Evolutionary conservation across 768 basidiomycete genomes (phyloP).

Genomic region (Coprinopsis sp.): DNA sequence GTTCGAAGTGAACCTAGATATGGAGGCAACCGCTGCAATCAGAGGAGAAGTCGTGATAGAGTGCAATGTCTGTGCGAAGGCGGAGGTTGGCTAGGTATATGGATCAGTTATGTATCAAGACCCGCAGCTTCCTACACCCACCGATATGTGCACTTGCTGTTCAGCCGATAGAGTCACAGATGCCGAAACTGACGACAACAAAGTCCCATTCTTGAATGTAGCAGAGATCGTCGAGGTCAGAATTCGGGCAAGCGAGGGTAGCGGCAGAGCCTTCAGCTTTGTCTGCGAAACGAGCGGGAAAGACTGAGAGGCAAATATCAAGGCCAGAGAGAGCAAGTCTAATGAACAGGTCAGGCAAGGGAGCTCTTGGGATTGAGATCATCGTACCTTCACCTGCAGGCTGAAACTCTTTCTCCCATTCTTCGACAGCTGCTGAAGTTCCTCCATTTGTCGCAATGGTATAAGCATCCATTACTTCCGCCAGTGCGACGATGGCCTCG

Average conservation of each 20-base stretch:
- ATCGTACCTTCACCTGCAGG: conserved; percentile 43
- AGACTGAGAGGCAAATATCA: conserved; percentile 59
- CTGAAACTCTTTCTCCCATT: conserved; percentile 70
- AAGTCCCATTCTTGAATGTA: conserved; percentile 54
- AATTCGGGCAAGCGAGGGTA: conserved; percentile 35
- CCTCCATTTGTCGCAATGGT: conserved; percentile 19
- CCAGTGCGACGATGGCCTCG: conserved; percentile 63
- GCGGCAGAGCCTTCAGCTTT: conserved; percentile 58
- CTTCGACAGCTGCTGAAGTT: conserved; percentile 22
- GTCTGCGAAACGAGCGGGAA: conserved; percentile 48
- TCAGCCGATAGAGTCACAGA: conserved; percentile 23
- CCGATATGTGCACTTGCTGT: conserved; percentile 28
- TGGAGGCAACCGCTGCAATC: conserved; percentile 28
- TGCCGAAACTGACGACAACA: conserved; percentile 40
- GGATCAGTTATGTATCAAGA: not conserved
- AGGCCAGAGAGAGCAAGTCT: conserved; percentile 44
- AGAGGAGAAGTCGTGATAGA: conserved; percentile 32
- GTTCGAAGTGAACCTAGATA: conserved; percentile 34
- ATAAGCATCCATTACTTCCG: conserved; percentile 69
- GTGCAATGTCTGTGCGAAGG: conserved; percentile 31
- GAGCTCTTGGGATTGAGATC: not conserved
- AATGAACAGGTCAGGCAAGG: conserved; percentile 18
- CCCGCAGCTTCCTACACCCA: conserved; percentile 14
- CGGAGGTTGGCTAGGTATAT: conserved; percentile 23
- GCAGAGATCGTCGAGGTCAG: conserved; percentile 45